Evolutionary conservation across 805 yeast genomes (phyloP), one percentile per base, ranked within the genome.

Genomic region (Wickerhamiella siamensis): DNA sequence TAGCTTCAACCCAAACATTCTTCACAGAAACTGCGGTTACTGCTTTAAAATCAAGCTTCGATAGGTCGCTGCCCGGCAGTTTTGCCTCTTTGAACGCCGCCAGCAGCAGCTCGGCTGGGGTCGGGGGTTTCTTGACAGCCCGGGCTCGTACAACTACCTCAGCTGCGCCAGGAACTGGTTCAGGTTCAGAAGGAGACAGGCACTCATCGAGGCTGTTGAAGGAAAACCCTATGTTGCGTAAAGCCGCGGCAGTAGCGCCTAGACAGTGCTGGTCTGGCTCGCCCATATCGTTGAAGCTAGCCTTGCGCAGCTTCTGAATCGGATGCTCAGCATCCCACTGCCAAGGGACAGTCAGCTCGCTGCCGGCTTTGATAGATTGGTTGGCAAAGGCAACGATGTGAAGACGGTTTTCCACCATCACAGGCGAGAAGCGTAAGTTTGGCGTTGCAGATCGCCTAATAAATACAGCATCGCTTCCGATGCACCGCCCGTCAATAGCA

Each of bases 291-390:
- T 8, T 21, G 4, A 24, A 24, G 15, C 15, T 27, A 10, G 12
- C 18, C 8, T 40, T 24, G 17, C 41, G 32, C 42, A 80, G 60
- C 48, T 69, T 67, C 41, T 65, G 62, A 31, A 84, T 80, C 2
- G 96, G 94, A 56, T 86, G 95, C 15, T 63, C 48, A 3, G 60
- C 55, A 54, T 86, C 94, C 94, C 95, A 88, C 45, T 79, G 83
- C 97, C 97, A 88, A 2, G 77, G 73, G 8, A 84, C 59, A 0
- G 87, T 70, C 17, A 88, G 60, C 54, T 87, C 96, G 32, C 76
- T 72, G n/a, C 75, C 84, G 8, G 67, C 59, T 40, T 66, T 64
- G 21, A 87, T 71, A 2, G 72, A 72, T 38, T 65, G 69, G 1
- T 68, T 58, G 0, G 95, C 72, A 22, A 64, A 64, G 8, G 83